A percentile compares a stretch with the other conserved stretches of the same genome.
These are phyloP conservation scores for Cryphonectria naterciae DNA, from an alignment of 2,329 filamentous ascomycete species.

Conservation along the genomic window DNA sequence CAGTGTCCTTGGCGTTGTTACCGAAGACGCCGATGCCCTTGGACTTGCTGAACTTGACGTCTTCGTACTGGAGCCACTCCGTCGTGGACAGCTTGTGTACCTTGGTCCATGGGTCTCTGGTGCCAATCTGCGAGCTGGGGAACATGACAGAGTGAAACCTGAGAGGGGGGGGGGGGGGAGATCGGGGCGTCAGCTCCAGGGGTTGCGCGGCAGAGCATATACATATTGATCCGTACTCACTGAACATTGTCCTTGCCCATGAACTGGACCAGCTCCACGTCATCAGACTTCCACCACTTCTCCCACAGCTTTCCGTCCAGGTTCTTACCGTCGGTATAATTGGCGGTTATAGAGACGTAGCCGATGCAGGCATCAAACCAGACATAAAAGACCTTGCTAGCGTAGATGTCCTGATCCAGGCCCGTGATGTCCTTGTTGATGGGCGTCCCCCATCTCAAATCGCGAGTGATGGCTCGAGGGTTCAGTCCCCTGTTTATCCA, in stretches of 20 bases:
- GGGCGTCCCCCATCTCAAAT: conserved; percentile 84
- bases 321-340: conserved; percentile 68
- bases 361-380: conserved; percentile 78
- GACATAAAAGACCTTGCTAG: conserved; percentile 81
- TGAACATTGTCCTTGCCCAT: conserved; percentile 87
- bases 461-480: conserved; percentile 85
- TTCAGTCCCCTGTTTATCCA: conserved; percentile 86
- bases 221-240: conserved; percentile 7
- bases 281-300: conserved; percentile 89
- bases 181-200: neutral
- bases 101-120: conserved; percentile 84
- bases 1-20: conserved; percentile 84
- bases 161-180: conserved; percentile 39
- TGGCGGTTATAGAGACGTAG: conserved; percentile 93
- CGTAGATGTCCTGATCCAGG: conserved; percentile 58
- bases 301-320: conserved; percentile 72
- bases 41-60: conserved; percentile 91
- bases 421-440: conserved; percentile 54
- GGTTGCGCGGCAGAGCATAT: no score
- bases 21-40: conserved; percentile 90
- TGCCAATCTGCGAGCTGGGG: conserved; percentile 84
- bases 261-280: conserved; percentile 91
- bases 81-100: conserved; percentile 87
- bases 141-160: conserved; percentile 88
- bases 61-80: conserved; percentile 87